Evolutionary conservation across 2,329 filamentous ascomycete genomes (phyloP), one percentile per base, ranked within the genome.

Genomic region (Fusarium sp.): DNA sequence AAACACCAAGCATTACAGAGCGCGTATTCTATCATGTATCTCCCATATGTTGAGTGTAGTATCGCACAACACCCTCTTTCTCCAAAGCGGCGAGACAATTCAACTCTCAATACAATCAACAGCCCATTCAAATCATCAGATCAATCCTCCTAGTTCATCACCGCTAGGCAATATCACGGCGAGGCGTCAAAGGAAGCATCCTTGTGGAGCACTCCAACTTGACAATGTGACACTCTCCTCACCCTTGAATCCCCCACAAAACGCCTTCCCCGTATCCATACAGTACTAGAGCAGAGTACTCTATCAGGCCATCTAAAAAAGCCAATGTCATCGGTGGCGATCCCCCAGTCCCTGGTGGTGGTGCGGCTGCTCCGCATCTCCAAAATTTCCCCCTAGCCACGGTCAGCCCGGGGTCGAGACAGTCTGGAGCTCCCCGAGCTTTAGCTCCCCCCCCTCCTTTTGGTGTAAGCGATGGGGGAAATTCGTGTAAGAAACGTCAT

Each of bases 321-420:
- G 17, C 43, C 50, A 47, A 66, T 37, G 25, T 66, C 30, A 63
- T 63, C 59, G 43, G 40, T 60, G 52, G 37, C 40, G 45, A 64
- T 58, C 59, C 66, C 32, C 35, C 63, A 37, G 52, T 32, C 20
- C n/a, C n/a, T 8, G 30, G 25, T 68, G 58, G 22, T 60, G 66
- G 70, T 61, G 70, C 70, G 70, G 62, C 45, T 73, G 63, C 70
- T 73, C 70, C 70, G 70, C 70, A 72, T 50, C 63, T 50, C 27
- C n/a, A 67, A 56, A 52, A 22, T 38, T 32, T 33, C 10, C 22
- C 47, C 32, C 37, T 58, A 50, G 27, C 58, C 71, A 6, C 35
- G 67, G 67, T 10, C 71, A 62, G 47, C 54, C 70, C 71, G 71
- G 57, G 60, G 11, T 20, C 10, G 17, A 25, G n/a, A 15, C 25